These are phyloP conservation scores for Spergularia bocconei DNA, from an alignment of 148 eudicot species.

Conservation along the genomic window DNA sequence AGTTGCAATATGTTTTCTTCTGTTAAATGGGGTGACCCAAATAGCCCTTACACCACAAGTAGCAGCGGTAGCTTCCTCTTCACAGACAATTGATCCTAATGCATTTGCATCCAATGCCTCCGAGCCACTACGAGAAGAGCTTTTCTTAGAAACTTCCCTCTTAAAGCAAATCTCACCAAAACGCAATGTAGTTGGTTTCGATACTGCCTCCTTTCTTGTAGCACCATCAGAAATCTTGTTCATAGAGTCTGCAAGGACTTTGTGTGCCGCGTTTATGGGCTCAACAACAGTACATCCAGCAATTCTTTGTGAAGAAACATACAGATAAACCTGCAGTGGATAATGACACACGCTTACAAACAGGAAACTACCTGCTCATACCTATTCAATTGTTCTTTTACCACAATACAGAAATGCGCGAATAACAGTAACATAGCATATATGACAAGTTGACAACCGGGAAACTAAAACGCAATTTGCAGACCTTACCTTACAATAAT, in stretches of 20 bases:
- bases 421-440: too few relatives aligned
- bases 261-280: constrained; percentile 59
- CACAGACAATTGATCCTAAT: constrained; percentile 52
- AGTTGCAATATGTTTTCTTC: constrained; percentile 77
- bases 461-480: too few relatives aligned
- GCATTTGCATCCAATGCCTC: constrained; percentile 27
- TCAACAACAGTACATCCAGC: constrained; percentile 77
- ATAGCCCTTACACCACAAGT: constrained; percentile 84
- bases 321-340: constrained; percentile 63
- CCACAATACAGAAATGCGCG: background rate
- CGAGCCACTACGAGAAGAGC: constrained; percentile 16
- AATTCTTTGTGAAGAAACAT: constrained; percentile 52
- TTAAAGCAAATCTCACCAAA: constrained; percentile 73
- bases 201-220: constrained; percentile 34
- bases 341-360: background rate
- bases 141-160: constrained; percentile 55
- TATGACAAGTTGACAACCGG: too few relatives aligned
- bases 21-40: constrained; percentile 86
- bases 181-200: constrained; percentile 45
- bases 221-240: constrained; percentile 15
- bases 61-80: constrained; percentile 66
- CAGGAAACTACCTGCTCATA: background rate
- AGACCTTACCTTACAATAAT: too few relatives aligned
- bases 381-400: background rate
- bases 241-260: constrained; percentile 36